phyloP scores from a whole-genome alignment of 2,329 filamentous ascomycete species.

The Colletotrichum sojae region DNA sequence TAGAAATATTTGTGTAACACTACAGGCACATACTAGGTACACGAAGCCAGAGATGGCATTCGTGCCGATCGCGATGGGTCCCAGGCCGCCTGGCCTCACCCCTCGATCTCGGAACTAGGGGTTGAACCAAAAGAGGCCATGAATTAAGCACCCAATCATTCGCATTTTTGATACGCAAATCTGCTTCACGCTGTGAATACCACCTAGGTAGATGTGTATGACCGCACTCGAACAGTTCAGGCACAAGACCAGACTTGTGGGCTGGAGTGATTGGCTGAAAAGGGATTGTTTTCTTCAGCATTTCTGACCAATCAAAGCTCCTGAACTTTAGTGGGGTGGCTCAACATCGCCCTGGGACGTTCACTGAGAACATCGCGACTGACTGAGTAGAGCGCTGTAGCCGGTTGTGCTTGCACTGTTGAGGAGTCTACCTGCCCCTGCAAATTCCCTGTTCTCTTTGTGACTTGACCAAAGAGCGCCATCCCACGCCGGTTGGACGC shows the following conservation, averaged over 20 bases:
- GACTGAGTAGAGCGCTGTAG: not conserved
- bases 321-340: not conserved
- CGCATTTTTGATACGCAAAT: not conserved
- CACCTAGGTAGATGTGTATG: no score
- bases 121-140: no score
- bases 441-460: not conserved
- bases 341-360: slow-evolving; percentile 21
- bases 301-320: slow-evolving; percentile 29
- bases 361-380: slow-evolving; percentile 22
- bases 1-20: no score
- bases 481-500: slow-evolving; percentile 16
- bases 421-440: not conserved
- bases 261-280: slow-evolving; percentile 6
- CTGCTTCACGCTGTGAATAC: not conserved
- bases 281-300: not conserved
- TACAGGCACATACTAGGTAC: no score
- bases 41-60: no score
- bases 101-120: no score
- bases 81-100: no score
- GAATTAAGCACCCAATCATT: no score
- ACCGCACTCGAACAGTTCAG: not conserved
- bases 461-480: not conserved
- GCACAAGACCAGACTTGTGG: not conserved
- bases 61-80: no score
- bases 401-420: no score